Conservation (phyloP, 768 basidiomycete species). For the Xerocomellus intermedius region DNA sequence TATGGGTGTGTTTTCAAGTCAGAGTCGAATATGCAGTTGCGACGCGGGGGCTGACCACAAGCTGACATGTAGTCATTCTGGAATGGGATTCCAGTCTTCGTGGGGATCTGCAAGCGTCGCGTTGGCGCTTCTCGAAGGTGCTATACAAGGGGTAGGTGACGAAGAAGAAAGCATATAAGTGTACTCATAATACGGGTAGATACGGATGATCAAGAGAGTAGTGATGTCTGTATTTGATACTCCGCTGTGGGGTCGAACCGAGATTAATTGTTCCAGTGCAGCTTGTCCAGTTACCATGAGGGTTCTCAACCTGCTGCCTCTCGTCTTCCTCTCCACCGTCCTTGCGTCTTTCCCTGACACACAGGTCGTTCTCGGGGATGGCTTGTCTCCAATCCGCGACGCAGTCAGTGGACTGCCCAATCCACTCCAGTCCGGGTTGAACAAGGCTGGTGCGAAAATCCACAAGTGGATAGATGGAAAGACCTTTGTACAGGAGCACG, state of each 20-base stretch:
- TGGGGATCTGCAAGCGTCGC: slow-evolving; percentile 62
- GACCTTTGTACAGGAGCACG: slow-evolving; percentile 68
- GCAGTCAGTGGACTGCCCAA: slow-evolving; percentile 38
- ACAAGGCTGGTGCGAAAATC: slow-evolving; percentile 45
- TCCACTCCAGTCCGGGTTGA: slow-evolving; percentile 41
- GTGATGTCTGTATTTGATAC: too few relatives aligned
- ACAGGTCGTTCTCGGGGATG: slow-evolving; percentile 44
- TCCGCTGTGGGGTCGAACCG: too few relatives aligned
- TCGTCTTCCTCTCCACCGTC: slow-evolving; percentile 36
- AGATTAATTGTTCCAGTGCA: neutral
- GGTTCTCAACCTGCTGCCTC: slow-evolving; percentile 32
- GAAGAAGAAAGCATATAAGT: neutral
- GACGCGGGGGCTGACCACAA: neutral
- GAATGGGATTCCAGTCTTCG: slow-evolving; percentile 61
- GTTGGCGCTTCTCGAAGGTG: slow-evolving; percentile 44
- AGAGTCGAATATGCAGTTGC: neutral
- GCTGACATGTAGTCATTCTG: slow-evolving; percentile 48
- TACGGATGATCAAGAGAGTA: neutral
- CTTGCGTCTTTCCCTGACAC: slow-evolving; percentile 41
- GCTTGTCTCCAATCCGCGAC: slow-evolving; percentile 19
- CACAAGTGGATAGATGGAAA: slow-evolving; percentile 66
- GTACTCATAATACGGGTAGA: neutral
- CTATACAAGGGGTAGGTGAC: slow-evolving; percentile 23
- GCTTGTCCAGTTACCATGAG: slow-evolving; percentile 30
- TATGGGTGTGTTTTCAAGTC: slow-evolving; percentile 50